These are phyloP conservation scores for Mycena filopes DNA, from an alignment of 768 basidiomycete genomes.

Conservation along the genomic window DNA sequence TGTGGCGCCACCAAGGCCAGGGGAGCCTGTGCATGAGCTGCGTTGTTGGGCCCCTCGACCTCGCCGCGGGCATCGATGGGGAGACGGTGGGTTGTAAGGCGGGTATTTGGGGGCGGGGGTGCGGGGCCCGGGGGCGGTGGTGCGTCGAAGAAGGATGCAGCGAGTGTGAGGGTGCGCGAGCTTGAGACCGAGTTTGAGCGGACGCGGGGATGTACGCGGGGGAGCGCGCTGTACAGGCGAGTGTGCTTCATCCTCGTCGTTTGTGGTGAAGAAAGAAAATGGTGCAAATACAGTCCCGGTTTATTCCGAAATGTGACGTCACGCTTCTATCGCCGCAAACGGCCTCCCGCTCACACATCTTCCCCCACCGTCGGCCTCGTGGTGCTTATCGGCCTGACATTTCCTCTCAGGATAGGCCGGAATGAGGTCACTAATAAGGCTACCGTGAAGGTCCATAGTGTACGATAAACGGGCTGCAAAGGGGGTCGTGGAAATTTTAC, in stretches of 20 bases:
- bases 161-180: slow-evolving; percentile 48
- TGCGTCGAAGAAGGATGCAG: slow-evolving; percentile 34
- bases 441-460: too few species aligned
- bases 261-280: background rate
- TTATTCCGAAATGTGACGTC: slow-evolving; percentile 29
- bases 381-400: too few species aligned
- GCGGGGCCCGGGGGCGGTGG: background rate
- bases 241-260: slow-evolving; percentile 43
- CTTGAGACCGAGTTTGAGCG: slow-evolving; percentile 51
- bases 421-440: too few species aligned
- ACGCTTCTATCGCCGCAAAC: background rate
- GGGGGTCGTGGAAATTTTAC: too few species aligned
- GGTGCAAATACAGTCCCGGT: background rate
- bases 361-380: too few species aligned
- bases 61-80: slow-evolving; percentile 60
- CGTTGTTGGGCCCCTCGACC: slow-evolving; percentile 47
- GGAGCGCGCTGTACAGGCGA: slow-evolving; percentile 52
- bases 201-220: slow-evolving; percentile 50
- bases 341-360: background rate
- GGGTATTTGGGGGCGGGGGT: slow-evolving; percentile 45
- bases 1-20: slow-evolving; percentile 59
- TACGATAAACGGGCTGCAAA: too few species aligned
- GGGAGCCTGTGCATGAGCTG: slow-evolving; percentile 43
- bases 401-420: too few species aligned
- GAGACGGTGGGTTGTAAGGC: slow-evolving; percentile 54